Evolutionary conservation across 495 filamentous ascomycete species (phyloP), one percentile per base, ranked within the genome.

Genomic region (Neurospora tetraspora): DNA sequence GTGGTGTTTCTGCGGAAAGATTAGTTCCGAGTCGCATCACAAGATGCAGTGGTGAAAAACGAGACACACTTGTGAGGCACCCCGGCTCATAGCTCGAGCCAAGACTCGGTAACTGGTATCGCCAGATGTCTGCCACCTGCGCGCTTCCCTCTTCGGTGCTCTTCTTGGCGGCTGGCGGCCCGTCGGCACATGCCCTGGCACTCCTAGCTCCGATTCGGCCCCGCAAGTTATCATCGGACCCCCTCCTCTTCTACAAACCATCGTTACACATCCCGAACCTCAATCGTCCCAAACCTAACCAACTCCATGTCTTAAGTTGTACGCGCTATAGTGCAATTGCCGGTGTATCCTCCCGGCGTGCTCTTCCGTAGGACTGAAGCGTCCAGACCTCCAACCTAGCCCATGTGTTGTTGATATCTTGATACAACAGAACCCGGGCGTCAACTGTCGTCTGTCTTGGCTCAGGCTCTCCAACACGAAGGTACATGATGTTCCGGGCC

Each of bases 301-400:
- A 61, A 71, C 73, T 40, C 53, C 36, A 34, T 53, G 65, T 69
- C 76, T 78, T 79, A 79, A 68, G 45, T 73, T 71, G 34, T 45
- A 14, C 27, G 14, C 72, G 73, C 42, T 79, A 80, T 80, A 78
- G 65, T 61, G 71, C 75, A 80, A 79, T 61, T 79, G 79, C 79
- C 78, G 78, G 72, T 72, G 71, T 75, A 31, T 72, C 69, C 73
- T 70, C 73, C 68, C 73, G 73, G 76, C 73, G 40, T 43, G 40
- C 71, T 27, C 39, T 36, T 40, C 37, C 20, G 20, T 23, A 20
- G 36, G 16, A 38, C 36, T 36, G 2, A 23, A 70, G 34, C 27
- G 31, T 45, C 53, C 37, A 38, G 40, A 53, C 53, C 59, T 71
- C 45, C 37, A 61, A 43, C 37, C 53, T 39, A 11, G 12, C 5